Evolutionary conservation across 2,329 filamentous ascomycete species (phyloP).

Genomic region (Ceratocystis cacaofunesta): DNA sequence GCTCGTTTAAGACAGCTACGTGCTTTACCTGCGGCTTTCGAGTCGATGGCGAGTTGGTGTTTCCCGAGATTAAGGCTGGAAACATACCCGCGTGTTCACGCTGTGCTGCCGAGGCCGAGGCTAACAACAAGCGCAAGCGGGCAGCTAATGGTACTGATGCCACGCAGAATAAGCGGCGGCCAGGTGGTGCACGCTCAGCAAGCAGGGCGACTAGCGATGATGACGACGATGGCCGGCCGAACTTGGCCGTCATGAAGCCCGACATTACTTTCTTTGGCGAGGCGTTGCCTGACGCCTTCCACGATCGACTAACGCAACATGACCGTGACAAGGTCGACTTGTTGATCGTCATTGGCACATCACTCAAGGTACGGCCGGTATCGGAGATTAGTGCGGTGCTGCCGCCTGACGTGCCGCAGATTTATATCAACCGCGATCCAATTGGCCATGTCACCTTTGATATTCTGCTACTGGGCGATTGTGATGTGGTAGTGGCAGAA

Average conservation of each 20-base stretch:
- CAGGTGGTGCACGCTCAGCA: constrained; percentile 19
- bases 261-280: constrained; percentile 99
- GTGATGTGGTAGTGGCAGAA: constrained; percentile 78
- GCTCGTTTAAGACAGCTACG: constrained; percentile 82
- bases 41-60: constrained; percentile 62
- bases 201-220: constrained; percentile 24
- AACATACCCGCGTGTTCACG: constrained; percentile 61
- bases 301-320: constrained; percentile 60
- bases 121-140: constrained; percentile 27
- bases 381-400: constrained; percentile 76
- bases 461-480: constrained; percentile 89
- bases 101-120: constrained; percentile 36
- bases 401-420: constrained; percentile 67
- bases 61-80: constrained; percentile 61
- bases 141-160: constrained; percentile 23
- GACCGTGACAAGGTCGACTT: constrained; percentile 73
- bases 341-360: constrained; percentile 90
- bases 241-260: constrained; percentile 78
- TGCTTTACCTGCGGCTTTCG: constrained; percentile 70
- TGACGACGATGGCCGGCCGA: constrained; percentile 37
- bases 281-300: constrained; percentile 70
- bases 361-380: constrained; percentile 87
- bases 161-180: constrained; percentile 21
- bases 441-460: constrained; percentile 89
- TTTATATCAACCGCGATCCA: constrained; percentile 75